Base-by-base conservation (phyloP, 1,284 basidiomycete species). In the Irpex sp. region DNA sequence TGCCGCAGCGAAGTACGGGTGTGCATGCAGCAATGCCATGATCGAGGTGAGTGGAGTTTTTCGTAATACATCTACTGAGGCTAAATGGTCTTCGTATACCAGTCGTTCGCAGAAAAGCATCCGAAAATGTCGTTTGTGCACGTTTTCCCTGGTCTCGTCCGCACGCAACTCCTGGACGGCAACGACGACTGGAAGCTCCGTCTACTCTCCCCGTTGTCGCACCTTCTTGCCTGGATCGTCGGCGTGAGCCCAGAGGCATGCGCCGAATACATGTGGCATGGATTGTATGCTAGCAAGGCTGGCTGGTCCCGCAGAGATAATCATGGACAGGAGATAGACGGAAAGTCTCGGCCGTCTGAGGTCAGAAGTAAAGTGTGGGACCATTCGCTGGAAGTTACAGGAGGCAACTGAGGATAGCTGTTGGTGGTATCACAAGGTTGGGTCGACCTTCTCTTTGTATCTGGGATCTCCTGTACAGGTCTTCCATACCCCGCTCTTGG, bases 251-350 rank as follows among this genome's bases (percentile, higher is more conserved):
- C 67, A 0, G 75, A 72, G 5, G 77, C 78, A 4, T 78, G 76
- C 39, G 82, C 70, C 6, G 79, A 83, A 60, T 78, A 77, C 66
- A 77, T 82, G 77, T 74, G 79, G 67, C 71, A 77, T 62, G 77
- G 70, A 0, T 66, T 82, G 7, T 71, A 79, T 46, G 70, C 73
- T 11, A 60, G 58, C 21, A 57, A 57, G 15, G 43, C 63, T 9
- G 79, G 81, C 5, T 71, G 74, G 3, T 76, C 66, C 62, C 72
- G 81, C 9, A 72, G 75, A 0, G 74, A 76, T 5, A 70, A 68
- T 9, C 65, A 70, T 3, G 81, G 79, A 0, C 77, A 81, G 57
- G 75, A 81, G 64, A 63, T 81, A 37, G 78, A 75, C 11, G 76
- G 72, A 68, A 69, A 70, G 59, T 67, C 71, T 6, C 78, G 78